These are phyloP conservation scores for Lanmaoa rubissima DNA, from an alignment of 768 basidiomycete species.

Conservation along the genomic window DNA sequence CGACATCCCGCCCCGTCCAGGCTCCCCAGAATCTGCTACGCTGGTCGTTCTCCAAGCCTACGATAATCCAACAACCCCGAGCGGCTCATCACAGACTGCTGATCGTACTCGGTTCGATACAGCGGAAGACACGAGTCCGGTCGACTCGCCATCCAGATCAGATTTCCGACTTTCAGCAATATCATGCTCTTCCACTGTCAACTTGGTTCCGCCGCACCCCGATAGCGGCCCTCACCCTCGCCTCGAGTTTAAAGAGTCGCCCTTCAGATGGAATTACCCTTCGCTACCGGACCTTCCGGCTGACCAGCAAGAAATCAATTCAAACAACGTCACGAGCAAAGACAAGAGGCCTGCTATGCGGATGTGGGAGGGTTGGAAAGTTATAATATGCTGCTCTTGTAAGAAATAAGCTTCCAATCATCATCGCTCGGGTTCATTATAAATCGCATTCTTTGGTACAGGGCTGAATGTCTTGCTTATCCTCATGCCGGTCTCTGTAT, in stretches of 20 bases:
- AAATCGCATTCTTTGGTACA: slow-evolving; percentile 25
- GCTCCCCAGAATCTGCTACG: slow-evolving; percentile 30
- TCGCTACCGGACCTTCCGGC: slow-evolving; percentile 19
- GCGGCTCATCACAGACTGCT: neutral
- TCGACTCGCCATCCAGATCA: slow-evolving; percentile 17
- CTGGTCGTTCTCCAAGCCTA: slow-evolving; percentile 28
- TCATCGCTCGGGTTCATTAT: neutral
- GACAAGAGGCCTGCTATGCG: slow-evolving; percentile 12
- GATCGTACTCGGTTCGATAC: neutral
- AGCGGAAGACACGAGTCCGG: slow-evolving; percentile 6
- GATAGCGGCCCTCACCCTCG: slow-evolving; percentile 4
- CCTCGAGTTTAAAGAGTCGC: slow-evolving; percentile 28
- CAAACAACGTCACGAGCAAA: neutral
- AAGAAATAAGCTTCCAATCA: slow-evolving; percentile 17
- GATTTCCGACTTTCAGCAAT: slow-evolving; percentile 25
- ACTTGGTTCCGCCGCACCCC: slow-evolving; percentile 22
- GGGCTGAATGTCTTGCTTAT: slow-evolving; percentile 71
- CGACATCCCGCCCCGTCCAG: slow-evolving; percentile 9
- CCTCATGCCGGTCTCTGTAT: slow-evolving; percentile 66
- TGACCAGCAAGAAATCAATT: slow-evolving; percentile 2
- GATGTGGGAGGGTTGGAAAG: slow-evolving; percentile 50
- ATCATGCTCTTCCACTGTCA: slow-evolving; percentile 23
- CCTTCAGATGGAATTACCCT: slow-evolving; percentile 33
- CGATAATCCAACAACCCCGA: slow-evolving; percentile 7
- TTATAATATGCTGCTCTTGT: slow-evolving; percentile 59